Evolutionary conservation across 2,329 filamentous ascomycete species (phyloP), one percentile per base, ranked within the genome.

Genomic region (Dothideomycetes sp.): DNA sequence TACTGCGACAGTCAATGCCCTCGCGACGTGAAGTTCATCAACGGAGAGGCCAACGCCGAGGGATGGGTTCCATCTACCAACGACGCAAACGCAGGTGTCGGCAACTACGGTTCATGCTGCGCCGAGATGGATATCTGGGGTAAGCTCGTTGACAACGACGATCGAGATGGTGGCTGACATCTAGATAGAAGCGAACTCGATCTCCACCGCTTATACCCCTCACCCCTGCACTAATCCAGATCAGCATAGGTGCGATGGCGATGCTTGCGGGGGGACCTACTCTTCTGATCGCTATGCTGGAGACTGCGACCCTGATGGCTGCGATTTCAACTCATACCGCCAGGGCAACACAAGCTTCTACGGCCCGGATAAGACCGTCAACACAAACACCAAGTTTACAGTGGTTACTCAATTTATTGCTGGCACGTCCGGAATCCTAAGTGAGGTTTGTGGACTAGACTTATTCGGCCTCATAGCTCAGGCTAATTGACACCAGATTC

Each of bases 61-160:
- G 50, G 47, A 34, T 56, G 54, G 54, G 44, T 41, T 1, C 45
- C 45, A 2, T 48, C 49, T 4, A 40, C 39, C 18, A 48, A 43
- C 34, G 48, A 54, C 29, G 41, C 46, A 11, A 52, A 55, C 41
- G 51, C 52, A 12, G 55, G 55, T 30, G 48, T 44, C 12, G 47
- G 51, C 32, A 57, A 61, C 38, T 22, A 69, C 36, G 78, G 79
- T 45, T 66, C 76, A 30, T 81, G 78, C 69, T 82, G 78, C 58
- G 62, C 70, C 32, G 79, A 82, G 59, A 77, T 83, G 70, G 78
- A 82, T 50, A 68, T 79, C 58, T 81, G 77, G 77, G 77, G 22
- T 27, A 83, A 62, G 77, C 39, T 17, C 22, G 31, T 14, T n/a
- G 10, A 4, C 10, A 10, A 19, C 7, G 12, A 9, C 9, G 8